Conservation (phyloP, 148 eudicot species). For the Fagopyrum esculentum region DNA sequence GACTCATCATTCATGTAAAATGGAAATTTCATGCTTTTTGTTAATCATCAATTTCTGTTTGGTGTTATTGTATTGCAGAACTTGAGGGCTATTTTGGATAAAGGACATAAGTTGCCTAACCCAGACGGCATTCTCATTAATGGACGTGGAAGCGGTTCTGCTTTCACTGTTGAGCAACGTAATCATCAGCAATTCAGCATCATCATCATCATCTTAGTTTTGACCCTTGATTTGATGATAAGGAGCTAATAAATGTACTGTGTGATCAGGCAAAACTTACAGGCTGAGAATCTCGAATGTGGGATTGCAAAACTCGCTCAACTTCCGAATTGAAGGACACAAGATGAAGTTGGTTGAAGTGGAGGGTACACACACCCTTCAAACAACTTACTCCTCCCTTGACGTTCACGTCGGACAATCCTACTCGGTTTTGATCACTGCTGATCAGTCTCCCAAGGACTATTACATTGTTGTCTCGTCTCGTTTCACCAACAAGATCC, state of each 20-base stretch:
- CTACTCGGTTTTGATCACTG: constrained; percentile 79
- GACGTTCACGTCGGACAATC: constrained; percentile 90
- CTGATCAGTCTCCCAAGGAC: constrained; percentile 73
- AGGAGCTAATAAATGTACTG: neutral
- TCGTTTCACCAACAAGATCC: constrained; percentile 62
- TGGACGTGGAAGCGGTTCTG: constrained; percentile 69
- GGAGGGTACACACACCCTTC: constrained; percentile 93
- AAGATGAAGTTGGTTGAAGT: constrained; percentile 83
- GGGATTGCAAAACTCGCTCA: constrained; percentile 80
- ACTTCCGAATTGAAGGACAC: constrained; percentile 89
- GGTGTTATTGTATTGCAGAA: constrained; percentile 24
- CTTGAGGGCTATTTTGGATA: constrained; percentile 51
- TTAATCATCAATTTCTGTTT: neutral
- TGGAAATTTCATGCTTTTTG: neutral
- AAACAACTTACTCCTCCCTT: constrained; percentile 70
- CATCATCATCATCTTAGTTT: neutral
- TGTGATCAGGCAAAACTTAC: constrained; percentile 62
- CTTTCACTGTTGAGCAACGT: constrained; percentile 84
- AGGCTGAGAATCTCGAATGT: constrained; percentile 87
- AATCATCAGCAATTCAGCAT: neutral
- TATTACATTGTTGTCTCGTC: constrained; percentile 79
- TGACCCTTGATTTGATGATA: neutral
- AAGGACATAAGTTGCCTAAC: constrained; percentile 61
- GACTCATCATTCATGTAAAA: neutral
- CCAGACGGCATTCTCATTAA: constrained; percentile 94